Conservation (phyloP, 1,284 basidiomycete species). For the Dichomitus squalens region DNA sequence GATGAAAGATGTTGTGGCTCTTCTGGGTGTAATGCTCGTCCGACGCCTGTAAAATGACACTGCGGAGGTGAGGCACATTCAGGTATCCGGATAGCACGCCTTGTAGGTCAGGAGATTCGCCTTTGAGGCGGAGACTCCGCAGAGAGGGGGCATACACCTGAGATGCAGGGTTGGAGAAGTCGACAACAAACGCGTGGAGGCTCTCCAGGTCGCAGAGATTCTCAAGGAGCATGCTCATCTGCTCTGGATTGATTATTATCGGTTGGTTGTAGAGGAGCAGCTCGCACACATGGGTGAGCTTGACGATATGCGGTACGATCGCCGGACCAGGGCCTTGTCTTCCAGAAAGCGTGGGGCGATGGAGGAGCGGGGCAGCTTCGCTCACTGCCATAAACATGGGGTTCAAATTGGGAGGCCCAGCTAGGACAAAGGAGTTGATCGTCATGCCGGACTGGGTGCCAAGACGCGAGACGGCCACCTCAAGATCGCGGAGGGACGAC, state of each 20-base stretch:
- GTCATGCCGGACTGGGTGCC: background rate
- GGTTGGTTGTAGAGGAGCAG: conserved; percentile 11
- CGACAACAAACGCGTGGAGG: conserved; percentile 1
- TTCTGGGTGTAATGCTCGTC: conserved; percentile 1
- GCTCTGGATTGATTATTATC: background rate
- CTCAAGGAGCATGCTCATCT: conserved; percentile 3
- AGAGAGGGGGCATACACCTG: background rate
- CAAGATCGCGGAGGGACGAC: conserved; percentile 6
- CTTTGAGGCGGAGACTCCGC: conserved; percentile 2
- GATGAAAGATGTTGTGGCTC: background rate
- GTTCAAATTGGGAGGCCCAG: background rate
- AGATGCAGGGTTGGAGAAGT: background rate
- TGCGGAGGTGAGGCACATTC: conserved; percentile 2
- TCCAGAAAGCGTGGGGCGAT: conserved; percentile 8
- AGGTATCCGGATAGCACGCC: conserved; percentile 6
- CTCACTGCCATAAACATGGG: conserved; percentile 1
- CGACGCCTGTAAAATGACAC: background rate
- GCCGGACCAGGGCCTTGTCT: background rate
- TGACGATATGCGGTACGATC: conserved; percentile 2
- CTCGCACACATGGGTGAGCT: conserved; percentile 5
- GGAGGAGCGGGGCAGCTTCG: conserved; percentile 5
- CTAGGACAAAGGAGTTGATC: background rate
- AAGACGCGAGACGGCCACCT: conserved; percentile 9
- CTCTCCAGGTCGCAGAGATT: conserved; percentile 1
- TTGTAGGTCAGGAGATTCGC: background rate